Evolutionary conservation across 495 filamentous ascomycete genomes (phyloP), one percentile per base, ranked within the genome.

Genomic region (Cercophora sp.): DNA sequence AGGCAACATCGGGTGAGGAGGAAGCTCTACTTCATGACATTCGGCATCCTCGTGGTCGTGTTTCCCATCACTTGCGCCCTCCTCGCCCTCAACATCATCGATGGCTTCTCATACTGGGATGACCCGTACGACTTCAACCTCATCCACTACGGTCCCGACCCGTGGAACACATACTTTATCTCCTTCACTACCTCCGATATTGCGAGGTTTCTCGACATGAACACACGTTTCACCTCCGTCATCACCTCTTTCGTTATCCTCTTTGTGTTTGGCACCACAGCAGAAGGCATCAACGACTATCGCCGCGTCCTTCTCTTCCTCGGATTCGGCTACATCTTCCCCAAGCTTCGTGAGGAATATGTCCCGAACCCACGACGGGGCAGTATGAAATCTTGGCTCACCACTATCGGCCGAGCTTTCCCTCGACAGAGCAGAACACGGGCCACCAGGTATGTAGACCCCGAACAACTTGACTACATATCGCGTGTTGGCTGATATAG

Each of bases 201-300:
- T 23, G 37, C 70, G 23, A 40, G 56, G 15, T 64, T 66, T 10
- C 10, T 48, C 0, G 70, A 84, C 13, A 66, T 79, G 52, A 79
- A 88, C 55, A 81, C 88, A 60, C 78, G 80, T 39, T 96, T 85
- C 83, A 78, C 86, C 29, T 69, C 83, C 8, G 75, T 88, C 45
- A 70, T 71, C 1, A 70, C 80, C 1, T 79, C 79, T 0, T 73
- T 85, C 39, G 55, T 83, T 40, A 73, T 89, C 11, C 88, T 94
- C 57, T 49, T 82, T 31, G 86, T 91, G 73, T 96, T 95, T 61
- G 93, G 93, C 24, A 79, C 85, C 13, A 90, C 88, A 13, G 73
- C 71, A 18, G 92, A 96, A 51, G 88, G 87, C 3, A 67, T 79
- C n/a, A 76, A 77, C 37, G 82, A 86, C 67, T 96, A 96, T 65